Percentiles rank a stretch among this genome's conserved stretches.
Conservation (phyloP, 768 basidiomycete genomes). For the Lactarius deliciosus region DNA sequence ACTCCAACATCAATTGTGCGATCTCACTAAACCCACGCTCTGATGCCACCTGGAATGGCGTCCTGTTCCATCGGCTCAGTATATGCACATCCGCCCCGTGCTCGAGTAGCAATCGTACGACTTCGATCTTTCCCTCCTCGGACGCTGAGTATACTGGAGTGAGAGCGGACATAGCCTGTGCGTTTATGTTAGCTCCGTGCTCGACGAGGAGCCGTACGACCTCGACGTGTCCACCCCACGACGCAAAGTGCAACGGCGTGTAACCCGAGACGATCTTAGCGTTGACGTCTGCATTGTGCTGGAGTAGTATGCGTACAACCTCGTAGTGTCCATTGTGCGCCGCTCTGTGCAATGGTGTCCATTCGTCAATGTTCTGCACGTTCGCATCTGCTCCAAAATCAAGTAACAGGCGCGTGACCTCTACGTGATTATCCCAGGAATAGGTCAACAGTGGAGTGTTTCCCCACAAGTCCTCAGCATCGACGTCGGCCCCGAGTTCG, state of each 20-base stretch:
- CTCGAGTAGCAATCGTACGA: neutral
- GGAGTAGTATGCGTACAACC: neutral
- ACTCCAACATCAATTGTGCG: neutral
- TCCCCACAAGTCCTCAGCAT: neutral
- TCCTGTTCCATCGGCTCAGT: neutral
- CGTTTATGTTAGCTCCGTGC: neutral
- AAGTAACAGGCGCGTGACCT: neutral
- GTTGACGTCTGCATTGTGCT: neutral
- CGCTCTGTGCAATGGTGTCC: neutral
- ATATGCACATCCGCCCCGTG: neutral
- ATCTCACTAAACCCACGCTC: neutral
- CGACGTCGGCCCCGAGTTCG: neutral
- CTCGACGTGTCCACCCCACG: neutral
- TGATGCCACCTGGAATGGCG: neutral
- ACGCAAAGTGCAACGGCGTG: neutral
- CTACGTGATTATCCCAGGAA: neutral
- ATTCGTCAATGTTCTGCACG: too few relatives aligned
- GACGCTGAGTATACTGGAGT: neutral
- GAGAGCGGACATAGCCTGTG: neutral
- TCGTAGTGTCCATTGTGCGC: neutral
- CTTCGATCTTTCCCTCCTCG: neutral
- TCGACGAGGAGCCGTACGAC: conserved; percentile 1
- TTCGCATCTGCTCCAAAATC: neutral
- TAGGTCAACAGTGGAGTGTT: neutral
- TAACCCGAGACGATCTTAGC: too few relatives aligned